Evolutionary conservation across 2,329 filamentous ascomycete species (phyloP).

Genomic region (Neofusicoccum ribis): DNA sequence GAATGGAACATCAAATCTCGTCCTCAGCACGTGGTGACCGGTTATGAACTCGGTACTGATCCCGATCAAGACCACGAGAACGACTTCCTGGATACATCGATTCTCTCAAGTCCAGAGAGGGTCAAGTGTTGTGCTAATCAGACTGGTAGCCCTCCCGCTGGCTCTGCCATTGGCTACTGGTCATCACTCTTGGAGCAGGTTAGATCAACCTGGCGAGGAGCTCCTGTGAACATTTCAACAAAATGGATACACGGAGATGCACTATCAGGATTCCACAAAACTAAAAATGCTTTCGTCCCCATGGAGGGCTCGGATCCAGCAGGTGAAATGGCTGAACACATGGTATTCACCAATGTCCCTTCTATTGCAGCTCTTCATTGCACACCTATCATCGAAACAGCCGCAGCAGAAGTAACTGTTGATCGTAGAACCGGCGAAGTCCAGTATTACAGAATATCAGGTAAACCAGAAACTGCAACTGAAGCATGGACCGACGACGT

Average conservation of each 20-base stretch:
- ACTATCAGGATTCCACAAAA: neutral
- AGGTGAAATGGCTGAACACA: too few relatives aligned
- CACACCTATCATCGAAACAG: neutral
- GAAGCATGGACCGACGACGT: neutral
- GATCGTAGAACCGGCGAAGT: conserved; percentile 19
- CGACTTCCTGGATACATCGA: neutral
- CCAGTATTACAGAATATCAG: conserved; percentile 17
- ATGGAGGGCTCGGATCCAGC: neutral
- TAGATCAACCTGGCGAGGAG: too few relatives aligned
- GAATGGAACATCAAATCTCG: neutral
- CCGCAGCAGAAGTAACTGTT: conserved; percentile 20
- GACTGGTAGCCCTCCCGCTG: neutral
- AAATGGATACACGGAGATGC: neutral
- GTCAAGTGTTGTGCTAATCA: neutral
- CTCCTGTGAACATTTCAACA: neutral
- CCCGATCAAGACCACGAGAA: neutral
- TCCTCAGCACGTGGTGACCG: conserved; percentile 20
- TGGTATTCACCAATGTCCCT: neutral
- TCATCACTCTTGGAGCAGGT: neutral
- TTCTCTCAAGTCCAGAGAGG: neutral
- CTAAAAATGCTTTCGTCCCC: too few relatives aligned
- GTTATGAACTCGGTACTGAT: neutral
- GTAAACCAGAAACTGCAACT: conserved; percentile 2
- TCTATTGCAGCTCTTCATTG: neutral
- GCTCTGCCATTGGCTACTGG: neutral